phyloP scores from a whole-genome alignment of 352 stramenopile genomes.

The Phytophthora litchii region DNA sequence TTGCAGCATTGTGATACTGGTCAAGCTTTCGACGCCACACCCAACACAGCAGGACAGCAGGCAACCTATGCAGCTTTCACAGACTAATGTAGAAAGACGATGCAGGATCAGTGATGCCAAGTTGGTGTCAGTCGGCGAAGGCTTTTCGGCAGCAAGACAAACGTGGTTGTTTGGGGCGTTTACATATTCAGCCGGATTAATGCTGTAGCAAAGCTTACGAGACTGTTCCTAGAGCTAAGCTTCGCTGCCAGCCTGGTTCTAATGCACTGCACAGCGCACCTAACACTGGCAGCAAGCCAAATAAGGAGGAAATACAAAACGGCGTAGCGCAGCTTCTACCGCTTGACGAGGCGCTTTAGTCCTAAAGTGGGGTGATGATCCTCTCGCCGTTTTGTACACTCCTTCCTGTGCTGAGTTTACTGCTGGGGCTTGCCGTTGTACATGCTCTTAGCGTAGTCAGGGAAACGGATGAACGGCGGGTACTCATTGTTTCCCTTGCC shows the following conservation, averaged over 20 bases:
- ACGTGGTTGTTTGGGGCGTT: constrained; percentile 28
- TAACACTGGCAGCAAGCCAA: constrained; percentile 26
- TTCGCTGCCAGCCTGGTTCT: constrained; percentile 25
- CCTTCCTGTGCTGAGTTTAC: constrained; percentile 27
- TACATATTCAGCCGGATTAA: constrained; percentile 45
- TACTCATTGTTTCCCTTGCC: constrained; percentile 91
- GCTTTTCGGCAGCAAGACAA: too few species aligned
- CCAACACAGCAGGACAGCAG: too few species aligned
- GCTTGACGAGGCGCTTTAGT: constrained; percentile 35
- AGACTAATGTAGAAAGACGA: too few species aligned
- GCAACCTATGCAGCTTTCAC: not conserved
- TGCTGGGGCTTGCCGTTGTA: constrained; percentile 79
- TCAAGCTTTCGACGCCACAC: too few species aligned
- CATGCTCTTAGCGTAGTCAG: constrained; percentile 95
- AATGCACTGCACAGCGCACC: constrained; percentile 29
- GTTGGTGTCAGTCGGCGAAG: too few species aligned
- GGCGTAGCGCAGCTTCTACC: constrained; percentile 41
- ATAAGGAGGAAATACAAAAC: constrained; percentile 17
- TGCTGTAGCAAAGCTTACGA: constrained; percentile 23
- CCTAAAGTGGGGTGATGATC: constrained; percentile 25
- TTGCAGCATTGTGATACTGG: too few species aligned
- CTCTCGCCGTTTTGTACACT: constrained; percentile 26
- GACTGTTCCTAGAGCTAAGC: constrained; percentile 39
- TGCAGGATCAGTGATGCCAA: too few species aligned
- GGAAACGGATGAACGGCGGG: constrained; percentile 97